Percentiles rank a stretch among this genome's conserved stretches.
phyloP scores from a whole-genome alignment of 2,329 filamentous ascomycete species.

The Trichoderma oligosporum region DNA sequence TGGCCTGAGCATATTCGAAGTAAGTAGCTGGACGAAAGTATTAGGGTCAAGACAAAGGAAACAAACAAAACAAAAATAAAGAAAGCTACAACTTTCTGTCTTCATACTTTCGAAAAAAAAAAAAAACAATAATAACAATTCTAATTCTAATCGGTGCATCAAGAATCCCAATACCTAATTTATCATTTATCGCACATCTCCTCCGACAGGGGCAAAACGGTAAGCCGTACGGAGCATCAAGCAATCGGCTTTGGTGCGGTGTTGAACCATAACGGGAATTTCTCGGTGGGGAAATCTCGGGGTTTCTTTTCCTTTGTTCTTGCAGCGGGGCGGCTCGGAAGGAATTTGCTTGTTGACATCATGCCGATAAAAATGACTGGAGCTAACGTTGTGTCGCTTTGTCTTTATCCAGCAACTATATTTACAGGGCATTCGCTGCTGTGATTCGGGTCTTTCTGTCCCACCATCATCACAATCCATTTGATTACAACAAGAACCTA shows the following conservation, averaged over 20 bases:
- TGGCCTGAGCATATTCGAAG: background rate
- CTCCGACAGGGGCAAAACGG: background rate
- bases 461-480: background rate
- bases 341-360: conserved; percentile 15
- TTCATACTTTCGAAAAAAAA: background rate
- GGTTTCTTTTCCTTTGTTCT: too few relatives aligned
- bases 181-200: background rate
- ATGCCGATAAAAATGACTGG: background rate
- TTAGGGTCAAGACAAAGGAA: background rate
- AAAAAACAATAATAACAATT: too few relatives aligned
- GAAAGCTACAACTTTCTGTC: background rate
- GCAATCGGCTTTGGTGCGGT: too few relatives aligned
- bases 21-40: background rate
- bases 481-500: too few relatives aligned
- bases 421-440: conserved; percentile 11
- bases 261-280: too few relatives aligned
- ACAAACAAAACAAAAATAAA: too few relatives aligned
- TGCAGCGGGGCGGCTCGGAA: conserved; percentile 19
- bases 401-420: background rate
- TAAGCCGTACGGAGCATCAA: background rate
- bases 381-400: background rate
- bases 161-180: background rate
- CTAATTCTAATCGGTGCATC: background rate
- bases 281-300: conserved; percentile 20
- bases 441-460: background rate